Evolutionary conservation across 139 green algal species (phyloP).

Genomic region (Coelastrella sp.): DNA sequence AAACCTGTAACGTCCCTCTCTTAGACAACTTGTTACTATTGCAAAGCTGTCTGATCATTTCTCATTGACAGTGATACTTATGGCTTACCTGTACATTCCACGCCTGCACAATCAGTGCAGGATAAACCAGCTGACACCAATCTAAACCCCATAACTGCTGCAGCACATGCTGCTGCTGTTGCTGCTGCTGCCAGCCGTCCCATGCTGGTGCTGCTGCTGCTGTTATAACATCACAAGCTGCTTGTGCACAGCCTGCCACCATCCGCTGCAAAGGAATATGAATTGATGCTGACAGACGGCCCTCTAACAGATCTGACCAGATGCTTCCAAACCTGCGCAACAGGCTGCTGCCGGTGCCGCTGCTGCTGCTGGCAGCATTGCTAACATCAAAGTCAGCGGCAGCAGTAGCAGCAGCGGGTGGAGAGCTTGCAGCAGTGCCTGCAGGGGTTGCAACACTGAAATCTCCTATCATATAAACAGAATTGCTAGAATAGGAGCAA

Average conservation of each 20-base stretch:
- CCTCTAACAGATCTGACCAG: conserved; percentile 48
- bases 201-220: not conserved
- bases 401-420: not conserved
- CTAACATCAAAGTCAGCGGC: not conserved
- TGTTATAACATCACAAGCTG: not conserved
- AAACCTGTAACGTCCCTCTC: not conserved
- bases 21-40: not conserved
- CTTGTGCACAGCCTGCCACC: not conserved
- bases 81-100: conserved; percentile 14
- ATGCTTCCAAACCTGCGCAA: not conserved
- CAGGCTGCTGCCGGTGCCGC: conserved; percentile 8
- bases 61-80: not conserved
- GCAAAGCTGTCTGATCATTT: not conserved
- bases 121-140: not conserved
- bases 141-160: not conserved
- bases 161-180: conserved; percentile 8
- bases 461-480: not conserved
- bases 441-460: not conserved
- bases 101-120: not conserved
- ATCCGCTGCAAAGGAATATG: conserved; percentile 58
- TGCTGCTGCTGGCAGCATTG: not conserved
- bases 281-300: conserved; percentile 18
- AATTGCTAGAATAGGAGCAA: not conserved
- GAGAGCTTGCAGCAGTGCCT: not conserved
- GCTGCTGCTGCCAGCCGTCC: conserved; percentile 16